Conservation (phyloP, 352 stramenopile species). For the Phytopythium kandeliae region DNA sequence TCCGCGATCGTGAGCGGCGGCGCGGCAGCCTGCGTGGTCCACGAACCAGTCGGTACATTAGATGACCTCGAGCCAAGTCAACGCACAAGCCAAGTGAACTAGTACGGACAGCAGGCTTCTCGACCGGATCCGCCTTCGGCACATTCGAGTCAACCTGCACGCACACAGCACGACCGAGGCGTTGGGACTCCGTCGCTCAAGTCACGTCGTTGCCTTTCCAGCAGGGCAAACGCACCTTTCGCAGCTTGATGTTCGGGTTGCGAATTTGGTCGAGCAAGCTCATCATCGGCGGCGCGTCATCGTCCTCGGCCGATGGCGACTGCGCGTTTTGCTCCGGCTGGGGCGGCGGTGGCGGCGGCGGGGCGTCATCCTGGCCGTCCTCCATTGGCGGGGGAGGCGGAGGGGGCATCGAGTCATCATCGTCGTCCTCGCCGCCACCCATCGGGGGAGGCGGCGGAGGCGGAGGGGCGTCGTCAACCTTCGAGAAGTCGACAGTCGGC, state of each 20-base stretch:
- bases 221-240: too few species aligned
- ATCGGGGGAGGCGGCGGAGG: constrained; percentile 46
- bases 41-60: neutral
- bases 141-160: constrained; percentile 27
- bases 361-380: constrained; percentile 28
- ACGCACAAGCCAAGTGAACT: neutral
- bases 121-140: constrained; percentile 19
- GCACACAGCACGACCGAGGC: too few species aligned
- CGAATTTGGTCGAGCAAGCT: constrained; percentile 61
- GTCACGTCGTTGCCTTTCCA: too few species aligned
- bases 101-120: constrained; percentile 25
- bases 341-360: constrained; percentile 39
- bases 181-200: too few species aligned
- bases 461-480: constrained; percentile 32
- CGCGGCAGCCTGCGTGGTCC: constrained; percentile 6
- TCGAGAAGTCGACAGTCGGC: constrained; percentile 53
- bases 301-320: constrained; percentile 18
- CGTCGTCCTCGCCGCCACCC: constrained; percentile 25
- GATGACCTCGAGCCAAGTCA: neutral
- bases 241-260: constrained; percentile 49
- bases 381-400: constrained; percentile 34
- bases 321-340: constrained; percentile 17
- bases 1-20: constrained; percentile 73
- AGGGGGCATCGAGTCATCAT: constrained; percentile 36
- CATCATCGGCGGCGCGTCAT: constrained; percentile 18